A percentile compares a stretch with the other conserved stretches of the same genome.
phyloP scores from a whole-genome alignment of 768 basidiomycete species.

The Lactarius sp. region DNA sequence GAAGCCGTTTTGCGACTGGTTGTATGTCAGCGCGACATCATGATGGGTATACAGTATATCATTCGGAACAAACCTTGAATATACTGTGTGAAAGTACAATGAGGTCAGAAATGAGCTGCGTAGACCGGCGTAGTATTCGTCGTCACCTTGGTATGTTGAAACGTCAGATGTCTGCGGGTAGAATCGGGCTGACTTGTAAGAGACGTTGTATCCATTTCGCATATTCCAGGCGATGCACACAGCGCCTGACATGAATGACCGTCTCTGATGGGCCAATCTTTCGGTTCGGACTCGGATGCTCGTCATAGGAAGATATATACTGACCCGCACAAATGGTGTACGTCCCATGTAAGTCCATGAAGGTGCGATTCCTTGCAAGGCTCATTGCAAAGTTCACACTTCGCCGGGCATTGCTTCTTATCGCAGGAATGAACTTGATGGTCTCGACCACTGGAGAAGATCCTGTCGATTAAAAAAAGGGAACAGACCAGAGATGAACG shows the following conservation, averaged over 20 bases:
- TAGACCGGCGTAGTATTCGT: background rate
- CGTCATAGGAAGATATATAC: slow-evolving; percentile 14
- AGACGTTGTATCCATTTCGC: slow-evolving; percentile 54
- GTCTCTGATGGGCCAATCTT: slow-evolving; percentile 36
- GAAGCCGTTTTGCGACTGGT: slow-evolving; percentile 48
- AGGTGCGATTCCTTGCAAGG: slow-evolving; percentile 48
- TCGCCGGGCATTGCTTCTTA: slow-evolving; percentile 46
- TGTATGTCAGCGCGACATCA: background rate
- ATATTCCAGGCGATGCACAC: slow-evolving; percentile 47
- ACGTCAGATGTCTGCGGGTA: slow-evolving; percentile 52
- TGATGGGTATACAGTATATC: too few relatives aligned
- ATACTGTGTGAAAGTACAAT: slow-evolving; percentile 37
- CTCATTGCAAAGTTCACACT: slow-evolving; percentile 51
- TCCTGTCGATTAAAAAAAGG: background rate
- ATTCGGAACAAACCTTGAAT: slow-evolving; percentile 41
- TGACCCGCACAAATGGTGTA: slow-evolving; percentile 56
- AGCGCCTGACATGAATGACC: slow-evolving; percentile 42
- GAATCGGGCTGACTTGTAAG: slow-evolving; percentile 52
- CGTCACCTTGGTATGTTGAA: slow-evolving; percentile 59
- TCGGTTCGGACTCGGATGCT: background rate
- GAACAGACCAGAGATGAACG: background rate
- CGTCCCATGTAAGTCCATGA: slow-evolving; percentile 40
- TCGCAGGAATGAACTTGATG: slow-evolving; percentile 50
- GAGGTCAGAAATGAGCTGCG: background rate
- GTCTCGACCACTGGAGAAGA: slow-evolving; percentile 35